phyloP scores from a whole-genome alignment of 1,284 basidiomycete genomes.

The Boletus mariae region DNA sequence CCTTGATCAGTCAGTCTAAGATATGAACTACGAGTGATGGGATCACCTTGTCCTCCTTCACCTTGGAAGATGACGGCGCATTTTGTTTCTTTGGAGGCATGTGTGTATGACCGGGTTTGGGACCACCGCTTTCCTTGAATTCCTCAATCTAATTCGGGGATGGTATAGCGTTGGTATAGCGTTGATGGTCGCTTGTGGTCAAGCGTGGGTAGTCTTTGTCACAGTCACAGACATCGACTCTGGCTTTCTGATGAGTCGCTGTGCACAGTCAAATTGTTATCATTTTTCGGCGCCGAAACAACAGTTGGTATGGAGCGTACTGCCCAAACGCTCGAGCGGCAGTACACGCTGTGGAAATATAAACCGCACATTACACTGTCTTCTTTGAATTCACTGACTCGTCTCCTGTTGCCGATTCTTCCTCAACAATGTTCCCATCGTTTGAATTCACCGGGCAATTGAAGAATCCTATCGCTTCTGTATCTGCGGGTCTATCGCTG shows the following conservation, averaged over 20 bases:
- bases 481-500: constrained; percentile 17
- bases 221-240: background rate
- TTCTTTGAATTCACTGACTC: background rate
- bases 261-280: background rate
- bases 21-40: constrained; percentile 11
- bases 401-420: background rate
- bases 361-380: background rate
- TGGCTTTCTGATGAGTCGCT: background rate
- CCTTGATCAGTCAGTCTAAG: constrained; percentile 34
- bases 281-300: background rate
- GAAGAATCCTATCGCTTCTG: constrained; percentile 6
- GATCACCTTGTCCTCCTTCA: constrained; percentile 73
- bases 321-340: background rate
- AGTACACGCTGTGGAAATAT: constrained; percentile 11
- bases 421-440: constrained; percentile 4
- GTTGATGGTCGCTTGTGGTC: background rate
- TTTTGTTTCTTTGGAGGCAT: constrained; percentile 75
- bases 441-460: constrained; percentile 7
- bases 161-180: background rate
- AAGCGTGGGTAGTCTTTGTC: background rate
- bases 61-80: constrained; percentile 52
- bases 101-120: background rate
- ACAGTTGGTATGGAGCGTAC: background rate
- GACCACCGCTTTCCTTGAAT: background rate
- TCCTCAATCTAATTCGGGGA: background rate